Evolutionary conservation across 1,284 basidiomycete species (phyloP).

Genomic region (Ceratobasidium sp.): DNA sequence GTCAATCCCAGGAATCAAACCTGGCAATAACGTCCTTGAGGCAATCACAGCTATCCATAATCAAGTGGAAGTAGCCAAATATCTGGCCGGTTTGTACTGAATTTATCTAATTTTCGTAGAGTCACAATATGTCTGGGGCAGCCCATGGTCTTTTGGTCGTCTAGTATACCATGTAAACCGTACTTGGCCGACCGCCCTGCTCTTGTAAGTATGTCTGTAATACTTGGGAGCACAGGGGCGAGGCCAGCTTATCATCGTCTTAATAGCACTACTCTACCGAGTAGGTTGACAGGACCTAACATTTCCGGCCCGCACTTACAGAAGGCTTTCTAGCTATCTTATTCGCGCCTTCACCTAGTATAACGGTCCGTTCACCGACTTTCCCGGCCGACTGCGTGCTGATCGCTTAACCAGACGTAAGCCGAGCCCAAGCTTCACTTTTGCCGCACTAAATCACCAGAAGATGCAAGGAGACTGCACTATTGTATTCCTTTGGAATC

Average conservation of each 20-base stretch:
- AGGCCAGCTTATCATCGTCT: too few relatives aligned
- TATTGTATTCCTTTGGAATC: conserved; percentile 1
- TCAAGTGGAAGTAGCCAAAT: too few relatives aligned
- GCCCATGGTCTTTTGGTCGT: conserved; percentile 12
- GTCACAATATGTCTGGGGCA: background rate
- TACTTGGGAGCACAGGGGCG: too few relatives aligned
- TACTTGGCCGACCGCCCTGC: background rate
- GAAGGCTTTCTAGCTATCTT: background rate
- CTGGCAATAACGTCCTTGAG: too few relatives aligned
- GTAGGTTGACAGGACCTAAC: too few relatives aligned
- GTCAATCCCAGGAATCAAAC: too few relatives aligned
- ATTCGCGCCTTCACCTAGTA: background rate
- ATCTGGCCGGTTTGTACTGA: too few relatives aligned
- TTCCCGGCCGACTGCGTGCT: too few relatives aligned
- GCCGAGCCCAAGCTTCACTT: background rate
- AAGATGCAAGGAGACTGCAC: background rate
- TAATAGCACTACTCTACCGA: too few relatives aligned
- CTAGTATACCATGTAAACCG: conserved; percentile 18
- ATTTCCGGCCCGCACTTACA: background rate
- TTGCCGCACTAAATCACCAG: background rate
- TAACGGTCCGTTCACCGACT: background rate
- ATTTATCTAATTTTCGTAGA: background rate
- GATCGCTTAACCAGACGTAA: background rate
- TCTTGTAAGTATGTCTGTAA: too few relatives aligned
- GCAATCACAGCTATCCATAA: too few relatives aligned